Conservation (phyloP, 148 eudicot species). For the Vaccinium corymbosum region DNA sequence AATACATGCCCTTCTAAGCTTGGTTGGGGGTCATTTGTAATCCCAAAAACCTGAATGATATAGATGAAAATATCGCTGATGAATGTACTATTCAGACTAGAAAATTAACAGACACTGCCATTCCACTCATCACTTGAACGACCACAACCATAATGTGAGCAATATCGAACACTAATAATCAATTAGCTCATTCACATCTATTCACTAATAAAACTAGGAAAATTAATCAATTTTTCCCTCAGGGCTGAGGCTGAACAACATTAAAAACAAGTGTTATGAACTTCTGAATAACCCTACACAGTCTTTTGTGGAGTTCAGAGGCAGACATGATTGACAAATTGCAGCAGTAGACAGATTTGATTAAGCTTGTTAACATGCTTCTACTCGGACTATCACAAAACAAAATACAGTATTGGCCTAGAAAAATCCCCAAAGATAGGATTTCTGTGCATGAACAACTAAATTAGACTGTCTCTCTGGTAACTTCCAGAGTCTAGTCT, state of each 20-base stretch:
- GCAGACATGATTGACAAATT: not conserved
- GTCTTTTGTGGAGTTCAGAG: not conserved
- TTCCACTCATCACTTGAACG: not conserved
- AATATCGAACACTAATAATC: not conserved
- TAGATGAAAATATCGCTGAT: not conserved
- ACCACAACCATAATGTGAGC: not conserved
- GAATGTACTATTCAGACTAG: not conserved
- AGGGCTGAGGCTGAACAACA: not conserved
- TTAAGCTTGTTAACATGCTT: not conserved
- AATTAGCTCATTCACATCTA: not conserved
- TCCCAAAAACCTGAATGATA: conserved; percentile 72
- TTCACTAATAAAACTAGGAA: not conserved
- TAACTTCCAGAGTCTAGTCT: conserved; percentile 90
- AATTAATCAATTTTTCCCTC: not conserved
- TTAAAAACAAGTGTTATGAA: not conserved
- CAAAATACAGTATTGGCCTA: not conserved
- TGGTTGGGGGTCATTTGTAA: conserved; percentile 66
- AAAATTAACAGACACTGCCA: not conserved
- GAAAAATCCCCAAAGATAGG: not conserved
- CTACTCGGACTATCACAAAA: not conserved
- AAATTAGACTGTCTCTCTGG: not conserved
- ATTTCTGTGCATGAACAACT: not conserved
- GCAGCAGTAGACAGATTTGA: not conserved
- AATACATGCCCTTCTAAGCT: conserved; percentile 87
- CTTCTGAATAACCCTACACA: not conserved